Percentiles rank a stretch among this genome's conserved stretches.
phyloP scores from a whole-genome alignment of 306 rosid species.

The Rosa rugosa region DNA sequence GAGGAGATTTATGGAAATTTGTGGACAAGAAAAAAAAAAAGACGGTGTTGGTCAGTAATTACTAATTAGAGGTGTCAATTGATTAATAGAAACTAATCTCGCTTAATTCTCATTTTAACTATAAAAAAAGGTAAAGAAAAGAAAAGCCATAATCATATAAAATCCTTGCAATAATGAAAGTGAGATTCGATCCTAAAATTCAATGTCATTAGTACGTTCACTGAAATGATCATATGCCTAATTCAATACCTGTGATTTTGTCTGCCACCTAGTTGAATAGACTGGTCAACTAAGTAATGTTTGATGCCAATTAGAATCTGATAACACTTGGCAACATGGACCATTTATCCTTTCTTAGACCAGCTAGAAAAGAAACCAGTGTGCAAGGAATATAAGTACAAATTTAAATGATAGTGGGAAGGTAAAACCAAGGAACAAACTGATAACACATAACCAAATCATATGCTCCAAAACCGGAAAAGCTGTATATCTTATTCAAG shows the following conservation, averaged over 20 bases:
- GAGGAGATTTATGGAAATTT: background rate
- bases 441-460: background rate
- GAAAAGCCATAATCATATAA: background rate
- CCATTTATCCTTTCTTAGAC: background rate
- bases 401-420: background rate
- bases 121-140: background rate
- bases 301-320: background rate
- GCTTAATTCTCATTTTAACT: background rate
- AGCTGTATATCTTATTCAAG: background rate
- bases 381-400: background rate
- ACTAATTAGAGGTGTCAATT: no score
- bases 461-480: background rate
- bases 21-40: no score
- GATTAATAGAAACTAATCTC: background rate
- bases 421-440: background rate
- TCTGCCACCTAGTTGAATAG: background rate
- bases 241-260: background rate
- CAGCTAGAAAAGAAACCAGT: background rate
- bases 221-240: background rate
- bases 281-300: conserved; percentile 6
- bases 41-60: no score
- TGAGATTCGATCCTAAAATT: conserved; percentile 3
- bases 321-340: conserved; percentile 9
- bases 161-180: background rate
- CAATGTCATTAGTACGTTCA: background rate